Percentiles rank a stretch among this genome's conserved stretches.
phyloP scores from a whole-genome alignment of 2,329 filamentous ascomycete species.

The Penicillium sp. region DNA sequence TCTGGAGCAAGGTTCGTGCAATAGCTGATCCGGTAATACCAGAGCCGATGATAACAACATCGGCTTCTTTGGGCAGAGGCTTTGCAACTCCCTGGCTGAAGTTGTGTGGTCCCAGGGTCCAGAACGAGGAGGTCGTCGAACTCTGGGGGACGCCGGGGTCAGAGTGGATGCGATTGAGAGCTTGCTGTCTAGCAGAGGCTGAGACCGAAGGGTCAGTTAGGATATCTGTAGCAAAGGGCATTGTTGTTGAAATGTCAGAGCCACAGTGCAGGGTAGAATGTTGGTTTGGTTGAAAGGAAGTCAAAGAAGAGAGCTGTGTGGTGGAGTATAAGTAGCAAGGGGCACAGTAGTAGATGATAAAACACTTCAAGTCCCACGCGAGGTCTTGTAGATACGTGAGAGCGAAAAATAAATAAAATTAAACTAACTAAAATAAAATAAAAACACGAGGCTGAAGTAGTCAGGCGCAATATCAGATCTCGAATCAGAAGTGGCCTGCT shows the following conservation, averaged over 20 bases:
- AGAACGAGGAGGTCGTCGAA: slow-evolving; percentile 30
- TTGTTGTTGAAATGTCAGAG: slow-evolving; percentile 1
- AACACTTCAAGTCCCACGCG: background rate
- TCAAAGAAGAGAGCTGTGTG: background rate
- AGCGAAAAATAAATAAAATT: background rate
- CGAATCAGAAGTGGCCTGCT: slow-evolving; percentile 11
- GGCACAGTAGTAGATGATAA: background rate
- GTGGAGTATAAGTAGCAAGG: background rate
- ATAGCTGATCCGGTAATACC: slow-evolving; percentile 25
- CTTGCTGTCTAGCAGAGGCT: slow-evolving; percentile 15
- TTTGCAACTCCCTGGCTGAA: slow-evolving; percentile 17
- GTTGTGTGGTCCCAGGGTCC: slow-evolving; percentile 21
- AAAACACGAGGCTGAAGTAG: background rate
- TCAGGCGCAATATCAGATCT: background rate
- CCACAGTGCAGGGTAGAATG: too few relatives aligned
- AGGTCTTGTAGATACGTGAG: background rate
- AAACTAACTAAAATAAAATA: background rate
- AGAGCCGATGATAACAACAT: slow-evolving; percentile 27
- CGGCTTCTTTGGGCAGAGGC: slow-evolving; percentile 19
- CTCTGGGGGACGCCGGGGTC: slow-evolving; percentile 22
- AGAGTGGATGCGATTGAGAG: slow-evolving; percentile 19
- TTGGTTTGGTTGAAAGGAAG: background rate
- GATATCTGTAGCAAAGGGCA: slow-evolving; percentile 19
- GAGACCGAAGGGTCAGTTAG: slow-evolving; percentile 17
- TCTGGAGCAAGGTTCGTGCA: slow-evolving; percentile 19